A percentile compares a stretch with the other conserved stretches of the same genome.
Evolutionary conservation across 2,329 filamentous ascomycete genomes (phyloP).

Genomic region (Fusarium sp.): DNA sequence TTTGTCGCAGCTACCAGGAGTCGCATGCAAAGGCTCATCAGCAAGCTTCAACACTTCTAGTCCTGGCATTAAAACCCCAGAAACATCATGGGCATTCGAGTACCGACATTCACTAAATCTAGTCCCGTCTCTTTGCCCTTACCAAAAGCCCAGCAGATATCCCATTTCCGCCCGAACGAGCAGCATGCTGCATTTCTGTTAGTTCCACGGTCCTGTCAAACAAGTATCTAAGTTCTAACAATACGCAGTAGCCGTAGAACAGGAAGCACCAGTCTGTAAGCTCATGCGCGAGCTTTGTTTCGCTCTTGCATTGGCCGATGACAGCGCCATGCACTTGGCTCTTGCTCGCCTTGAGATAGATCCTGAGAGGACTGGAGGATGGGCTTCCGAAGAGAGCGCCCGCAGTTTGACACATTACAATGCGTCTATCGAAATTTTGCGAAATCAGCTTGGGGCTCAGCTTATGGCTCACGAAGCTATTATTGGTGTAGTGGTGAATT

Average conservation of each 20-base stretch:
- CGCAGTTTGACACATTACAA: not conserved
- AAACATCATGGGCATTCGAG: accelerated
- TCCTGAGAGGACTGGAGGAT: not conserved
- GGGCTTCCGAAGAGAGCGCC: not conserved
- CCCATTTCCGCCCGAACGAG: not conserved
- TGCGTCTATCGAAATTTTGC: not conserved
- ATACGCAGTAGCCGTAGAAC: not conserved
- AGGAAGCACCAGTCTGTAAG: not conserved
- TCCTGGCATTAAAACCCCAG: accelerated
- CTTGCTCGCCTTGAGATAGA: not conserved
- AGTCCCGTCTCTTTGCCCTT: not conserved
- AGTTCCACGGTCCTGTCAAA: accelerated
- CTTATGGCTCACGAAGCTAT: not conserved
- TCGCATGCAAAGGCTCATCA: accelerated
- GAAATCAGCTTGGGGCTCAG: not conserved
- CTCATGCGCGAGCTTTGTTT: not conserved
- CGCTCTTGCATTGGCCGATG: not conserved
- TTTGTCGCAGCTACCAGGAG: accelerated
- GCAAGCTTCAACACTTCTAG: not conserved
- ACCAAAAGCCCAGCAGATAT: accelerated
- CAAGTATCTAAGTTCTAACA: accelerated
- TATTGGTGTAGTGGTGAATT: not conserved
- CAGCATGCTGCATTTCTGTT: not conserved
- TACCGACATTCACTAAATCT: not conserved
- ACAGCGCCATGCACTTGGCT: not conserved